Conservation (phyloP, 192 early-diverging fungal genomes). For the Backusella westeae region DNA sequence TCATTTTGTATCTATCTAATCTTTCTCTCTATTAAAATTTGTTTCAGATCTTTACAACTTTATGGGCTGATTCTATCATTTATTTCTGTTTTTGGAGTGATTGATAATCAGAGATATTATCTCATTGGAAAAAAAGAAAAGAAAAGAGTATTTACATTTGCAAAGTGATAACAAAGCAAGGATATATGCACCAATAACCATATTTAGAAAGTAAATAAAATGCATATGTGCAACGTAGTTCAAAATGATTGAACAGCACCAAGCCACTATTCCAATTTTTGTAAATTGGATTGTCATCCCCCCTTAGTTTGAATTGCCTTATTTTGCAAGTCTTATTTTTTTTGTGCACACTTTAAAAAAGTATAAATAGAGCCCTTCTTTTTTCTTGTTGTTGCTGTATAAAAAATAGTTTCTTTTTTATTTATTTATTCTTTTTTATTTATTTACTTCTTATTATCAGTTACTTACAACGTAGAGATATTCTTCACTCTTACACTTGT, state of each 20-base stretch:
- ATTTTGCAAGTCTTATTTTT: neutral
- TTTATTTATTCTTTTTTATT: neutral
- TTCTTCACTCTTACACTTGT: neutral
- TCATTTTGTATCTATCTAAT: neutral
- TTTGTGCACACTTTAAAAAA: neutral
- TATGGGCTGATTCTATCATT: neutral
- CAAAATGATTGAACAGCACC: neutral
- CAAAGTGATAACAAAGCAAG: neutral
- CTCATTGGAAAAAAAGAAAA: neutral
- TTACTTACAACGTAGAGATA: neutral
- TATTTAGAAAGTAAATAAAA: neutral
- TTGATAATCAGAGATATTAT: neutral
- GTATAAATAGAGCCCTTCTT: neutral
- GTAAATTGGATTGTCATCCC: conserved; percentile 1
- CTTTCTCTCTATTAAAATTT: neutral
- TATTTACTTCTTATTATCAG: neutral
- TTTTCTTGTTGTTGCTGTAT: neutral
- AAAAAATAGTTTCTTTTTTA: neutral
- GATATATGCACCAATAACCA: neutral
- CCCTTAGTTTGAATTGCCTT: neutral
- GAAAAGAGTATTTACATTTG: neutral
- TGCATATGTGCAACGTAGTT: no score
- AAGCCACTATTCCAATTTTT: neutral
- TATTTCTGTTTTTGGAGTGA: neutral
- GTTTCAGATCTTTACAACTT: neutral